phyloP scores from a whole-genome alignment of 2,329 filamentous ascomycete genomes.

The Graphilbum sp. region DNA sequence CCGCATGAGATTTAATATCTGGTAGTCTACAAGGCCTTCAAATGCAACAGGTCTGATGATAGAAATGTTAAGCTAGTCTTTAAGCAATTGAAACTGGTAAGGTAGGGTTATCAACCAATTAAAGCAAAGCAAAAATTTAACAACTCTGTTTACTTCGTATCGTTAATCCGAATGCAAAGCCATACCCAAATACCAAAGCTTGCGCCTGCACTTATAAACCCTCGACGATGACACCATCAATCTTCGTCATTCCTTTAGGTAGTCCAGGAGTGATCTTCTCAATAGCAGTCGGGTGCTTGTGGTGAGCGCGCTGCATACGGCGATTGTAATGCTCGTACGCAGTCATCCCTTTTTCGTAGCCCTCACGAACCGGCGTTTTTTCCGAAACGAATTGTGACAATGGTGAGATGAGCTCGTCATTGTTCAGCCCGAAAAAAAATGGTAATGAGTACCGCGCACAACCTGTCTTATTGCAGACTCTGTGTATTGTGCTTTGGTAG shows the following conservation, averaged over 20 bases:
- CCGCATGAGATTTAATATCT: too few species aligned
- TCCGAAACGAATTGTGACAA: slow-evolving; percentile 1
- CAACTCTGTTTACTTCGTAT: too few species aligned
- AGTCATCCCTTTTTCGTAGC: background rate
- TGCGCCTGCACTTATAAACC: background rate
- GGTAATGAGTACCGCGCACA: slow-evolving; percentile 1
- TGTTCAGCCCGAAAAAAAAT: slow-evolving; percentile 3
- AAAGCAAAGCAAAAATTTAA: too few species aligned
- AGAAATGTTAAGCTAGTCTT: too few species aligned
- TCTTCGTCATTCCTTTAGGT: slow-evolving; percentile 1
- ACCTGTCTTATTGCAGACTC: slow-evolving; percentile 4
- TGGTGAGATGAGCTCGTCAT: slow-evolving; percentile 2
- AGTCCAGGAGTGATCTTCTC: background rate
- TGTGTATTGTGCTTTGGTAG: slow-evolving; percentile 4
- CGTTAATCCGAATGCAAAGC: too few species aligned
- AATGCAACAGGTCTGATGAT: too few species aligned
- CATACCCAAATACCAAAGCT: background rate
- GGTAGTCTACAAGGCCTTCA: too few species aligned
- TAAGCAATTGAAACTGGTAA: too few species aligned
- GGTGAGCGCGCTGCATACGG: slow-evolving; percentile 2
- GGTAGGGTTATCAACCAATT: too few species aligned
- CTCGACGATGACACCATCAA: background rate
- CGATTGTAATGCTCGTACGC: slow-evolving; percentile 3
- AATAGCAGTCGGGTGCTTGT: slow-evolving; percentile 3
- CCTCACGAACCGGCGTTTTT: background rate